A percentile compares a stretch with the other conserved stretches of the same genome.
phyloP scores from a whole-genome alignment of 805 yeast genomes.

The Candida qinlingensis region DNA sequence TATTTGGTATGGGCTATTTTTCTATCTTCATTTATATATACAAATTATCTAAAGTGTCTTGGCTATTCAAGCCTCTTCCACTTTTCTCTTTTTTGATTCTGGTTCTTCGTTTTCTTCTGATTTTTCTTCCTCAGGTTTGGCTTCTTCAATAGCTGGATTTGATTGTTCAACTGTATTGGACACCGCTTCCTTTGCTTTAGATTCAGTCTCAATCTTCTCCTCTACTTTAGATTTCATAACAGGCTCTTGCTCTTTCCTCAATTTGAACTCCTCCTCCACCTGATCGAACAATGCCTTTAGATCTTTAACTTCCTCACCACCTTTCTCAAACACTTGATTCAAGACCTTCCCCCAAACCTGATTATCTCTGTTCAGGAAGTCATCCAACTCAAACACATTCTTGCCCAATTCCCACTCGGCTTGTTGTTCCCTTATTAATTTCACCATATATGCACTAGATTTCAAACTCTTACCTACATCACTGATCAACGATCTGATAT shows the following conservation, averaged over 20 bases:
- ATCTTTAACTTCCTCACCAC: constrained; percentile 32
- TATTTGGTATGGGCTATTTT: no score
- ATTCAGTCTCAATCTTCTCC: background rate
- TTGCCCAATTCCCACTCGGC: constrained; percentile 78
- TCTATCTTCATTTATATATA: no score
- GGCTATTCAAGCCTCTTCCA: background rate
- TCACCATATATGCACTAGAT: constrained; percentile 84
- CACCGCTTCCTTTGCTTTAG: no score
- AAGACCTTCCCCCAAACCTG: constrained; percentile 68
- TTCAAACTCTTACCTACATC: constrained; percentile 82
- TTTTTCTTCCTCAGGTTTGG: background rate
- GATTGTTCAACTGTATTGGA: no score
- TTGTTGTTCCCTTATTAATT: constrained; percentile 66
- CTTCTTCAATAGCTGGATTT: background rate
- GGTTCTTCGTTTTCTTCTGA: background rate
- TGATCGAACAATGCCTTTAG: constrained; percentile 33
- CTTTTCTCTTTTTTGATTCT: background rate
- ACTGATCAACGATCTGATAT: constrained; percentile 83
- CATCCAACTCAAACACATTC: constrained; percentile 61
- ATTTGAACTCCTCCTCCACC: constrained; percentile 23
- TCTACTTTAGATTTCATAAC: background rate
- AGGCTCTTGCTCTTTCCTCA: background rate
- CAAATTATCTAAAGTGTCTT: no score
- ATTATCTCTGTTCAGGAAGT: constrained; percentile 57
- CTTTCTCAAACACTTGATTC: constrained; percentile 44